Evolutionary conservation across 257 asterid species (phyloP), one percentile per base, ranked within the genome.

Genomic region (Solanum arcanum): DNA sequence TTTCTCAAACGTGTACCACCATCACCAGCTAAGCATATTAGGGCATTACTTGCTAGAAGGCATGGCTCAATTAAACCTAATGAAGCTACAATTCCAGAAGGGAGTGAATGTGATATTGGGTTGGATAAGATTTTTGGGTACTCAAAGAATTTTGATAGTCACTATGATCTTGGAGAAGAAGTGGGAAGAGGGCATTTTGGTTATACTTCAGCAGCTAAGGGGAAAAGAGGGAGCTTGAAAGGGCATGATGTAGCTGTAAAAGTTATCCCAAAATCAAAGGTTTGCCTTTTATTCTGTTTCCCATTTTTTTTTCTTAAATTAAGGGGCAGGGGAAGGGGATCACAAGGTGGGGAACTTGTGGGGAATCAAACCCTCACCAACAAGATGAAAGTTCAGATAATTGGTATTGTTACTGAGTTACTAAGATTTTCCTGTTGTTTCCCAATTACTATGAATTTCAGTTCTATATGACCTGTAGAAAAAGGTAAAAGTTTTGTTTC

Each of bases 181-280:
- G 95, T 96, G 86, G 99, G 99, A 5, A 91, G 96, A 56, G 99
- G 99, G 3, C 99, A 96, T 92, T 96, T 96, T 92, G 99, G 99
- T 66, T 96, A 90, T 89, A 94, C 99, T 90, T 94, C 97, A 88
- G 91, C 91, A 86, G 99, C 95, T 87, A 92, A 76, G 89, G 98
- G 98, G 56, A 96, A 91, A 89, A 96, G 92, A 90, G 98, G 98
- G 41, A 92, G 92, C 91, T 86, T 95, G 94, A 96, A 93, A 87
- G 98, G 99, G 86, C 94, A 86, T 75, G 98, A 96, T 88, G 98
- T 95, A 89, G 99, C 98, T 89, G 96, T 96, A 86, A 95, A 95
- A 90, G 94, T 96, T 87, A 93, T 96, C 86, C 96, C 98, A 5
- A 95, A 96, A 91, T 93, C 96, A 47, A 95, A 96, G 98, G 98